Evolutionary conservation across 2,329 filamentous ascomycete species (phyloP).

Genomic region (Simplicillium aogashimaense): DNA sequence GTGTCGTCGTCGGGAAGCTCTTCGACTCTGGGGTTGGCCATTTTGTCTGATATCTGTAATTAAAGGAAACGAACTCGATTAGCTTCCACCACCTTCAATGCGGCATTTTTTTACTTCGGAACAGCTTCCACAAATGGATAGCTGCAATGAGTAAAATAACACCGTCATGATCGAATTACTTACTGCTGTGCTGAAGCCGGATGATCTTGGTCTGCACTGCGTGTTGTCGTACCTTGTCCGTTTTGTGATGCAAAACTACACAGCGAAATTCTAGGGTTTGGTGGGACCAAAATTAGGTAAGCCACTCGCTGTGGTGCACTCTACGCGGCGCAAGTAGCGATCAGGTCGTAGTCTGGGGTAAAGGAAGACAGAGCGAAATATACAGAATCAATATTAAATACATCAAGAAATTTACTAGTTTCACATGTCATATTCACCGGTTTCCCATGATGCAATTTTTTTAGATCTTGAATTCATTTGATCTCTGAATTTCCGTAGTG

Average conservation of each 20-base stretch:
- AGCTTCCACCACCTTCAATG: background rate
- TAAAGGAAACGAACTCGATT: background rate
- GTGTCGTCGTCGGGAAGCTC: conserved; percentile 89
- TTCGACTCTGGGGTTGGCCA: conserved; percentile 97
- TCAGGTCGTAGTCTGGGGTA: conserved; percentile 7
- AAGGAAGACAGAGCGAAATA: conserved; percentile 5
- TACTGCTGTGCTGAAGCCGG: conserved; percentile 25
- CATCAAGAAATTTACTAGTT: background rate
- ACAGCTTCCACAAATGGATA: background rate
- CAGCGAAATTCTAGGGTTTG: conserved; percentile 37
- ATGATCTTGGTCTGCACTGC: conserved; percentile 19
- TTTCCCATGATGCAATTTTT: conserved; percentile 3
- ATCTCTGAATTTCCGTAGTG: conserved; percentile 51
- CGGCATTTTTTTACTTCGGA: background rate
- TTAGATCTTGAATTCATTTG: conserved; percentile 27
- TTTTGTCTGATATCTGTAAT: conserved; percentile 41
- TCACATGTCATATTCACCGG: background rate
- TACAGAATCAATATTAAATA: background rate
- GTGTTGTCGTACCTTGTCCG: conserved; percentile 18
- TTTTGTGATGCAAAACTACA: conserved; percentile 29
- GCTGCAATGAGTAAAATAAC: conserved; percentile 2
- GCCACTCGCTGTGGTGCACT: conserved; percentile 10
- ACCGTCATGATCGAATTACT: conserved; percentile 15
- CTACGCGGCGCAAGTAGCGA: background rate
- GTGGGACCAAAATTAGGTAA: conserved; percentile 31